Evolutionary conservation across 192 early-diverging fungal genomes (phyloP).

Genomic region (Glomus cerebriforme): DNA sequence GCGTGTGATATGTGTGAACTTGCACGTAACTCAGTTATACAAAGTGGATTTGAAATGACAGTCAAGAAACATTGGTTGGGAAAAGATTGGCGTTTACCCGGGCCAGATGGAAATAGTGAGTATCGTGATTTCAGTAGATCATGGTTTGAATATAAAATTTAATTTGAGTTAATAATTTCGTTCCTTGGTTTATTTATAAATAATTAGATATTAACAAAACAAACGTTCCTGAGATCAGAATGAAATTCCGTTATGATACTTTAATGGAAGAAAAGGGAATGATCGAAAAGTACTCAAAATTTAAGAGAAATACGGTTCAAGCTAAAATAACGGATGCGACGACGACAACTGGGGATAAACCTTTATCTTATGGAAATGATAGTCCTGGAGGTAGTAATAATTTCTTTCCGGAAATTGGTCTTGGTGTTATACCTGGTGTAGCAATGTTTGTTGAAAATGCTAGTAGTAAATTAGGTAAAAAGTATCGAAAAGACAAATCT

Average conservation of each 20-base stretch:
- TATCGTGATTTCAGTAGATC: neutral
- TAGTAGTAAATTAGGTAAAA: neutral
- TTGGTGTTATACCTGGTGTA: constrained; percentile 16
- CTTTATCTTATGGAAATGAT: too few species aligned
- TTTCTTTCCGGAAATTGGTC: neutral
- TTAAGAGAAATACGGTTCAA: neutral
- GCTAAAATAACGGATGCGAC: neutral
- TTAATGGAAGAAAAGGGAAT: constrained; percentile 75
- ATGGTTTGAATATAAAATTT: too few species aligned
- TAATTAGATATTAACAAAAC: constrained; percentile 79
- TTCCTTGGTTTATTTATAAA: neutral
- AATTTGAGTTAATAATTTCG: neutral
- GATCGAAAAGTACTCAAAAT: constrained; percentile 42
- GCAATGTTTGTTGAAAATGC: constrained; percentile 5
- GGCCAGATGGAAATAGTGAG: constrained; percentile 64
- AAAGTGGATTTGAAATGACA: constrained; percentile 87
- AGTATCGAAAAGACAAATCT: neutral
- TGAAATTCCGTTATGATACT: constrained; percentile 81
- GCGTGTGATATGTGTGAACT: constrained; percentile 93
- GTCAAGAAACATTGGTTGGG: constrained; percentile 94
- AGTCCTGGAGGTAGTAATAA: neutral
- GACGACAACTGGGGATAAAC: too few species aligned
- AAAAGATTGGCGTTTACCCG: constrained; percentile 69
- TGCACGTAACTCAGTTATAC: constrained; percentile 85
- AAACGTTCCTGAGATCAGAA: constrained; percentile 89